Percentiles rank a stretch among this genome's conserved stretches.
Evolutionary conservation across 2,329 filamentous ascomycete species (phyloP).

Genomic region (Aquanectria penicillioides): DNA sequence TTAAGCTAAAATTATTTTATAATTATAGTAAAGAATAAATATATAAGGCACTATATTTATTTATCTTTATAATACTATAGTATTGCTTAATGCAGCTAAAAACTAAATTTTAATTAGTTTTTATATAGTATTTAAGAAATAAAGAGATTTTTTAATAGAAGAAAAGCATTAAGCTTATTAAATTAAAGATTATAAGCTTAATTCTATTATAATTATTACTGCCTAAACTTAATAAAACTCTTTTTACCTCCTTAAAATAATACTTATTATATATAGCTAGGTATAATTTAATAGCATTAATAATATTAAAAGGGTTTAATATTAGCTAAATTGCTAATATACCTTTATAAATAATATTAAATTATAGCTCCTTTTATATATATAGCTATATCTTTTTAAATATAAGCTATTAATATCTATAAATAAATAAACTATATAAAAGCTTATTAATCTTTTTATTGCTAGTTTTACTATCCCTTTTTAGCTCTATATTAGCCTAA

Average conservation of each 20-base stretch:
- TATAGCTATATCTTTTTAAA: slow-evolving; percentile 3
- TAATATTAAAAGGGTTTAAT: slow-evolving; percentile 23
- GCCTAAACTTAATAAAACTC: slow-evolving; percentile 1
- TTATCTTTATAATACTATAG: neutral
- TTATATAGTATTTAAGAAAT: slow-evolving; percentile 2
- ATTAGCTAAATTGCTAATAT: slow-evolving; percentile 22
- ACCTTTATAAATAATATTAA: slow-evolving; percentile 17
- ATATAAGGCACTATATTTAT: neutral
- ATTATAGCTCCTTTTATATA: slow-evolving; percentile 16
- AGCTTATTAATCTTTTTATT: slow-evolving; percentile 13
- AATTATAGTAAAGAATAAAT: slow-evolving; percentile 5
- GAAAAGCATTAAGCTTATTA: slow-evolving; percentile 5
- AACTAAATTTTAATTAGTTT: neutral
- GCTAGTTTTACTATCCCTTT: neutral
- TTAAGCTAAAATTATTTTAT: slow-evolving; percentile 1
- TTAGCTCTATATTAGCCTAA: neutral
- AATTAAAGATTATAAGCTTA: slow-evolving; percentile 10
- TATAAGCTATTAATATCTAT: slow-evolving; percentile 8
- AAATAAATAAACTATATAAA: slow-evolving; percentile 3
- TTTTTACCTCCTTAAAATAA: neutral
- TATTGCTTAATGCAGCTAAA: neutral
- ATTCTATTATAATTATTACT: slow-evolving; percentile 10
- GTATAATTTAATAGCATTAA: slow-evolving; percentile 7
- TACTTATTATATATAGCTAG: neutral
- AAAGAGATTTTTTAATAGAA: slow-evolving; percentile 1